Evolutionary conservation across 371 early-diverging fungal species (phyloP).

Genomic region (Rhizopus stolonifer): DNA sequence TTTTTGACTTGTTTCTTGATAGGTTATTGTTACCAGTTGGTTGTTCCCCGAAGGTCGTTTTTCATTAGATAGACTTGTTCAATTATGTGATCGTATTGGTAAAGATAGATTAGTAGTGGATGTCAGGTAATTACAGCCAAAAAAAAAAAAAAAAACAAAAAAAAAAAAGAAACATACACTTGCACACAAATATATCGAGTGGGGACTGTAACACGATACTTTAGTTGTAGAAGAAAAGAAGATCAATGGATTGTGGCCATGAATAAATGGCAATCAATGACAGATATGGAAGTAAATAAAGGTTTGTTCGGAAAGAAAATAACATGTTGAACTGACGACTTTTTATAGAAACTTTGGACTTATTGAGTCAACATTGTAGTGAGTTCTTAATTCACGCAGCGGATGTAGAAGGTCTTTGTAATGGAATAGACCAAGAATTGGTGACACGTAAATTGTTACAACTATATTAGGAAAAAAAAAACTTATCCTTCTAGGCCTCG

Average conservation of each 20-base stretch:
- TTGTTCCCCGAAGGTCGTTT: conserved; percentile 85
- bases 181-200: neutral
- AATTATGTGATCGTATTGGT: conserved; percentile 66
- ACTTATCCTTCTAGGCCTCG: conserved; percentile 49
- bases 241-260: conserved; percentile 91
- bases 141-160: conserved; percentile 5
- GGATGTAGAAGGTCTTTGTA: conserved; percentile 95
- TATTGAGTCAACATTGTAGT: conserved; percentile 78
- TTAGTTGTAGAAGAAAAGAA: conserved; percentile 75
- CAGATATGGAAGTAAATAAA: conserved; percentile 81
- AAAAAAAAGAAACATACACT: neutral
- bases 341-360: conserved; percentile 45
- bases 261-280: conserved; percentile 96
- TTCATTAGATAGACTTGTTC: conserved; percentile 60
- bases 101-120: conserved; percentile 88
- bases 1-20: too few species aligned
- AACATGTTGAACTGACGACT: neutral
- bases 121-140: too few species aligned
- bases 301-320: conserved; percentile 34
- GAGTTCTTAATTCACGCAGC: conserved; percentile 97
- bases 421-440: conserved; percentile 89
- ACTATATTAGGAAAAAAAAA: neutral
- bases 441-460: conserved; percentile 61
- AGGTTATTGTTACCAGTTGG: conserved; percentile 95
- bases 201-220: too few species aligned